These are phyloP conservation scores for Picea sitchensis DNA, from an alignment of 75 land plant species.

Conservation along the genomic window DNA sequence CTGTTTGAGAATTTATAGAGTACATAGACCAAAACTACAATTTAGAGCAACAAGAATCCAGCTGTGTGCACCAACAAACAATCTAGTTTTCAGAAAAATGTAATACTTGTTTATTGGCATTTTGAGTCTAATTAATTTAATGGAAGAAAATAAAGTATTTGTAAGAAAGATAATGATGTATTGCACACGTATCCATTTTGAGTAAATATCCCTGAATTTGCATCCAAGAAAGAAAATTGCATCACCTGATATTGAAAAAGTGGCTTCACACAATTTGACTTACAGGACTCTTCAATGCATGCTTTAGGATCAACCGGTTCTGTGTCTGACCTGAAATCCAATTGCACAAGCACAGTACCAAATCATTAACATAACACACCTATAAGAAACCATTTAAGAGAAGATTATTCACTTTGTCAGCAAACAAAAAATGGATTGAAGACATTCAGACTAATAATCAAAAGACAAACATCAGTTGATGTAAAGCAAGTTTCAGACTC, in stretches of 20 bases:
- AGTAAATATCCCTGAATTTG: not conserved
- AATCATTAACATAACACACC: too few relatives aligned
- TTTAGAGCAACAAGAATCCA: not conserved
- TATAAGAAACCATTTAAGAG: too few relatives aligned
- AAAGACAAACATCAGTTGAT: too few relatives aligned
- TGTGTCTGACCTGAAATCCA: constrained; percentile 18
- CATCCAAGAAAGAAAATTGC: constrained; percentile 1
- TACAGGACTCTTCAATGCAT: constrained; percentile 36
- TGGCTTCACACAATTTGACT: constrained; percentile 45
- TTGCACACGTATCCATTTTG: not conserved
- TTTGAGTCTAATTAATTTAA: not conserved
- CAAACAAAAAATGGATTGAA: too few relatives aligned
- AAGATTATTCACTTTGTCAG: too few relatives aligned
- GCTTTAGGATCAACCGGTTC: constrained; percentile 37
- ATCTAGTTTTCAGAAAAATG: not conserved
- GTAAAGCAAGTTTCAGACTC: too few relatives aligned
- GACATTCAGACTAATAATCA: too few relatives aligned
- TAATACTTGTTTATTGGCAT: not conserved
- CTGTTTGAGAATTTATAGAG: not conserved
- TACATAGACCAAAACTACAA: not conserved
- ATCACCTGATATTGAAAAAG: constrained; percentile 28
- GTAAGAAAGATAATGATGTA: not conserved
- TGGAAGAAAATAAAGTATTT: not conserved
- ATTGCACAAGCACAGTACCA: too few relatives aligned
- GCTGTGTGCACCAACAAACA: not conserved